Conservation (phyloP, 129 eudicot species). For the Saussurea involucrata region DNA sequence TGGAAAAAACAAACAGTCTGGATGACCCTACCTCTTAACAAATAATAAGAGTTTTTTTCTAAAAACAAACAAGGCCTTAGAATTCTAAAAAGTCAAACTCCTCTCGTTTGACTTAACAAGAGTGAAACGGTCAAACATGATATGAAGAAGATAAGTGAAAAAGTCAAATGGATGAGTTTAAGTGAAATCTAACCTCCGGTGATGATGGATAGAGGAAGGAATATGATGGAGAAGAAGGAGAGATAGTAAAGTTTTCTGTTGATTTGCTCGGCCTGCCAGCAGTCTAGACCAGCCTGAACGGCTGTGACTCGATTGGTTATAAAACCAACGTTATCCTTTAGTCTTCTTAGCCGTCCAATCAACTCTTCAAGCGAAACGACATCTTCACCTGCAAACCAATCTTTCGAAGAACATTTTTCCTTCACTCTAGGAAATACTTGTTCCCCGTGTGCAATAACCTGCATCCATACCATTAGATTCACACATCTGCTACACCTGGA, state of each 20-base stretch:
- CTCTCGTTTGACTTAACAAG: background rate
- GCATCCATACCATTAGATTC: background rate
- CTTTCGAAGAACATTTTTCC: constrained; percentile 64
- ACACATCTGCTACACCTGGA: background rate
- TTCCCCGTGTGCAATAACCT: constrained; percentile 84
- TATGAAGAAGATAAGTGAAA: background rate
- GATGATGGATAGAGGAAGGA: constrained; percentile 65
- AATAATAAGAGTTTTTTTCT: too few species aligned
- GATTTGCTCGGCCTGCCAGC: constrained; percentile 83
- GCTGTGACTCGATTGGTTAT: constrained; percentile 78
- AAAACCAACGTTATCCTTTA: constrained; percentile 78
- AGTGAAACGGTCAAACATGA: background rate
- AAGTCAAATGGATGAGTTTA: background rate
- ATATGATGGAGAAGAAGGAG: constrained; percentile 70
- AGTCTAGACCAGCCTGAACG: constrained; percentile 73
- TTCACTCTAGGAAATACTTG: constrained; percentile 84
- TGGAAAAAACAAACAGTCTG: too few species aligned
- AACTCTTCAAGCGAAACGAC: constrained; percentile 57
- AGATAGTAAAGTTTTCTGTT: constrained; percentile 69
- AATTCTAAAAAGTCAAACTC: background rate
- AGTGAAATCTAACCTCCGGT: constrained; percentile 57
- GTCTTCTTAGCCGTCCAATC: constrained; percentile 60
- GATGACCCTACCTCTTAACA: too few species aligned
- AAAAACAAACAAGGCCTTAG: background rate
- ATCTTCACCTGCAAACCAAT: constrained; percentile 65